phyloP scores from a whole-genome alignment of 768 basidiomycete species.

The Termitomyces sp. region DNA sequence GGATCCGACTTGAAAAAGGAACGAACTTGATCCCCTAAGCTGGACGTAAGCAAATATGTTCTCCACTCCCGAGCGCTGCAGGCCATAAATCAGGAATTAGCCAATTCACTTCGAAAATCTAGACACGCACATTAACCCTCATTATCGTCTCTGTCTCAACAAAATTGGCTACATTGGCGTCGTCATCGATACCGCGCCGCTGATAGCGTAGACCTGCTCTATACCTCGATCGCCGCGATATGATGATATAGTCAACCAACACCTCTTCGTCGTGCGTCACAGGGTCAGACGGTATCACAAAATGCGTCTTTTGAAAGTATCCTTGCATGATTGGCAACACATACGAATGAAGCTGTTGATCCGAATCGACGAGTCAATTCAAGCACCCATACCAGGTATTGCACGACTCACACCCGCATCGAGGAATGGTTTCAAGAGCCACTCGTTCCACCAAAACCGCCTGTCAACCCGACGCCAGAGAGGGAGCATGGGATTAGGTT shows the following conservation, averaged over 20 bases:
- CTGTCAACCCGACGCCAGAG: slow-evolving; percentile 88
- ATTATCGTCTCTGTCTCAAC: slow-evolving; percentile 93
- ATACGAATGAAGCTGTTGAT: slow-evolving; percentile 66
- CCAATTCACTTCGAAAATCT: neutral
- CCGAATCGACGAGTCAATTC: neutral
- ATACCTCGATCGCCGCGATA: slow-evolving; percentile 83
- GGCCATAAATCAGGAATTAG: neutral
- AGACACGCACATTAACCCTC: slow-evolving; percentile 61
- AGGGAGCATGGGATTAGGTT: slow-evolving; percentile 74
- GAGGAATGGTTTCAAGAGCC: slow-evolving; percentile 76
- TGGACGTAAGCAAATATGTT: slow-evolving; percentile 90
- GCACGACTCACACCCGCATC: slow-evolving; percentile 69
- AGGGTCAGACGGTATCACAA: slow-evolving; percentile 52
- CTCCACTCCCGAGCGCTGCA: slow-evolving; percentile 62
- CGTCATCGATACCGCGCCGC: slow-evolving; percentile 88
- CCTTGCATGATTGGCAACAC: slow-evolving; percentile 93
- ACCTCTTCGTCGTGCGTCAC: slow-evolving; percentile 37
- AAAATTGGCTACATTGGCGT: slow-evolving; percentile 92
- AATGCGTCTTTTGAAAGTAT: slow-evolving; percentile 72
- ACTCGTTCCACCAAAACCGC: slow-evolving; percentile 97
- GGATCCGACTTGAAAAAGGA: neutral
- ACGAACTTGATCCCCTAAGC: slow-evolving; percentile 84
- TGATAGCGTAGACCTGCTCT: slow-evolving; percentile 94
- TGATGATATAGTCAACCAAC: slow-evolving; percentile 69
- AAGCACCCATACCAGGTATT: neutral